Evolutionary conservation across 306 rosid genomes (phyloP).

Genomic region (Sicyos edulis): DNA sequence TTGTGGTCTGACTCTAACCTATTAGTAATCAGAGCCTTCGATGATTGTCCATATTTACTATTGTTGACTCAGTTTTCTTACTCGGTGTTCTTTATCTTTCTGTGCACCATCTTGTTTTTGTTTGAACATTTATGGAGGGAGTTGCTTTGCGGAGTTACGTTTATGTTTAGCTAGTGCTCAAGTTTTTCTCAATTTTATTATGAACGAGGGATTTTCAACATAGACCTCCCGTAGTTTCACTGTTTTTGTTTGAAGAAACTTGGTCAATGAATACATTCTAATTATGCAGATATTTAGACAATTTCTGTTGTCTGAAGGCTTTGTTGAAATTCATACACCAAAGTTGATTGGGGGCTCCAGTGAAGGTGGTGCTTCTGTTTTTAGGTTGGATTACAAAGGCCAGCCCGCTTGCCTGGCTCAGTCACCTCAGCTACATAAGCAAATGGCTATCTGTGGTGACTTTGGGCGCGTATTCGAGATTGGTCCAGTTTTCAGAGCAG

Average conservation of each 20-base stretch:
- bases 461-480: conserved; percentile 81
- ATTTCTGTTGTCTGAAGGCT: conserved; percentile 44
- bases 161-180: no score
- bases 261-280: neutral
- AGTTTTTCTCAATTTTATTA: no score
- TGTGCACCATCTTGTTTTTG: no score
- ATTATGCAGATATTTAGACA: conserved; percentile 62
- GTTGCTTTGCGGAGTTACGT: no score
- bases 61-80: no score
- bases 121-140: no score
- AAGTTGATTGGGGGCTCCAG: conserved; percentile 86
- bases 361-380: conserved; percentile 96
- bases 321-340: conserved; percentile 76
- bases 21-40: no score
- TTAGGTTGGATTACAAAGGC: conserved; percentile 79
- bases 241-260: neutral
- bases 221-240: neutral
- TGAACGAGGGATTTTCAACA: no score
- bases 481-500: conserved; percentile 88
- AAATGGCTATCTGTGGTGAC: conserved; percentile 83
- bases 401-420: conserved; percentile 88
- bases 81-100: no score
- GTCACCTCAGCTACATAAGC: conserved; percentile 96
- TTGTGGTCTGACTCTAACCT: no score
- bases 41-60: no score